A percentile compares a stretch with the other conserved stretches of the same genome.
Evolutionary conservation across 352 stramenopile genomes (phyloP).

Genomic region (Phytopythium boreale): DNA sequence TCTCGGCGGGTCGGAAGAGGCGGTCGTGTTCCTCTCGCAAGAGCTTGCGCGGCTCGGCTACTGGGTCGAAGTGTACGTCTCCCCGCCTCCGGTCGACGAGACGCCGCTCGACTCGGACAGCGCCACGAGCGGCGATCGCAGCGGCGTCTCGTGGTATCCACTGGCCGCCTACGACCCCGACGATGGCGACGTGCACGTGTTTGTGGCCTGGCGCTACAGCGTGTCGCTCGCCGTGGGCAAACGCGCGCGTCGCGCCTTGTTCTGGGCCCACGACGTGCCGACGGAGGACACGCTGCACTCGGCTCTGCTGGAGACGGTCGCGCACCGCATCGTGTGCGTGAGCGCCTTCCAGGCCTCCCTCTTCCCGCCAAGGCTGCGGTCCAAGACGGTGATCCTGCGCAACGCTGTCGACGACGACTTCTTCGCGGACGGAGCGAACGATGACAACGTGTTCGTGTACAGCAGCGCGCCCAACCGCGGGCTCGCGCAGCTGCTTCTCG

Average conservation of each 20-base stretch:
- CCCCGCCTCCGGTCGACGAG: slow-evolving; percentile 51
- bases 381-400: slow-evolving; percentile 51
- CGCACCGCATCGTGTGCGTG: slow-evolving; percentile 78
- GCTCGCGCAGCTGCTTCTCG: slow-evolving; percentile 53
- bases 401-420: slow-evolving; percentile 76
- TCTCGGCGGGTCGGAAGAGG: slow-evolving; percentile 90
- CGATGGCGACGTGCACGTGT: slow-evolving; percentile 69
- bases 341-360: slow-evolving; percentile 71
- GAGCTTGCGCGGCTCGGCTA: slow-evolving; percentile 82
- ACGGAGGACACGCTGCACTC: slow-evolving; percentile 31
- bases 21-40: slow-evolving; percentile 83
- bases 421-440: slow-evolving; percentile 62
- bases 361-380: slow-evolving; percentile 39
- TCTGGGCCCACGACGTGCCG: slow-evolving; percentile 88
- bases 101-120: slow-evolving; percentile 8
- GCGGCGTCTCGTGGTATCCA: slow-evolving; percentile 72
- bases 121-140: neutral
- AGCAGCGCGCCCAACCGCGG: slow-evolving; percentile 81
- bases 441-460: slow-evolving; percentile 78
- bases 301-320: slow-evolving; percentile 28
- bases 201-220: slow-evolving; percentile 90
- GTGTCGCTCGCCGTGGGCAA: slow-evolving; percentile 65
- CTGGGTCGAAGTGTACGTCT: slow-evolving; percentile 85
- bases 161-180: slow-evolving; percentile 65
- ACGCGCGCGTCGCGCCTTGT: slow-evolving; percentile 30